Evolutionary conservation across 768 basidiomycete species (phyloP).

Genomic region (Leucocoprinus leucothites): DNA sequence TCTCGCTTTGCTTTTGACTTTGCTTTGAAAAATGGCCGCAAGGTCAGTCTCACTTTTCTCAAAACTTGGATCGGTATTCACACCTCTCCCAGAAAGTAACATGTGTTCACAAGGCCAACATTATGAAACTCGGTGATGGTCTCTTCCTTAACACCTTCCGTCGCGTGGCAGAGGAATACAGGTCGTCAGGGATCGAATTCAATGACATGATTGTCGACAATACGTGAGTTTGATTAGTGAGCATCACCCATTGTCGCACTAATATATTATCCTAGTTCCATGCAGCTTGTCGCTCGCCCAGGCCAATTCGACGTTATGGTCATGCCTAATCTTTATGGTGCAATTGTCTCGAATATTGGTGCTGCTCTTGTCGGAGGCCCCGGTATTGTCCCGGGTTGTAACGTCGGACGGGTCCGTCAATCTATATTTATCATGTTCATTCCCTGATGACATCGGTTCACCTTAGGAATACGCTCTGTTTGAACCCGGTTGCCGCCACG

Average conservation of each 20-base stretch:
- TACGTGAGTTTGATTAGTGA: constrained; percentile 53
- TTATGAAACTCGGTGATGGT: constrained; percentile 99
- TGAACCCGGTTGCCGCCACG: constrained; percentile 97
- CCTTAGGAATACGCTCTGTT: constrained; percentile 92
- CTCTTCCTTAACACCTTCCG: constrained; percentile 99
- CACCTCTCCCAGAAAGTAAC: constrained; percentile 83
- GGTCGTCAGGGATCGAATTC: constrained; percentile 82
- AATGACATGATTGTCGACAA: constrained; percentile 99
- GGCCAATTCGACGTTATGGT: constrained; percentile 99
- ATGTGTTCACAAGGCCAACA: constrained; percentile 99
- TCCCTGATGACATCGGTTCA: constrained; percentile 13
- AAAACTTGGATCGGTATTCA: neutral
- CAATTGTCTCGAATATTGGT: constrained; percentile 97
- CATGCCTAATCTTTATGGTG: constrained; percentile 96
- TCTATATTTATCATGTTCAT: neutral
- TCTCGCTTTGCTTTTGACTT: constrained; percentile 98
- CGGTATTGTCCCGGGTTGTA: constrained; percentile 97
- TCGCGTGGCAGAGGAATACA: constrained; percentile 94
- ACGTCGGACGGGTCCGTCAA: constrained; percentile 79
- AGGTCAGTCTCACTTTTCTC: constrained; percentile 44
- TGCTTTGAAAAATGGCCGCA: constrained; percentile 96
- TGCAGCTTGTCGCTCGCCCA: constrained; percentile 98
- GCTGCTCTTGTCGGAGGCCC: constrained; percentile 98
- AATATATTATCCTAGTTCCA: constrained; percentile 58
- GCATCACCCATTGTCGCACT: constrained; percentile 2